These are phyloP conservation scores for Cytospora leucostoma DNA, from an alignment of 2,329 filamentous ascomycete species.

Conservation along the genomic window DNA sequence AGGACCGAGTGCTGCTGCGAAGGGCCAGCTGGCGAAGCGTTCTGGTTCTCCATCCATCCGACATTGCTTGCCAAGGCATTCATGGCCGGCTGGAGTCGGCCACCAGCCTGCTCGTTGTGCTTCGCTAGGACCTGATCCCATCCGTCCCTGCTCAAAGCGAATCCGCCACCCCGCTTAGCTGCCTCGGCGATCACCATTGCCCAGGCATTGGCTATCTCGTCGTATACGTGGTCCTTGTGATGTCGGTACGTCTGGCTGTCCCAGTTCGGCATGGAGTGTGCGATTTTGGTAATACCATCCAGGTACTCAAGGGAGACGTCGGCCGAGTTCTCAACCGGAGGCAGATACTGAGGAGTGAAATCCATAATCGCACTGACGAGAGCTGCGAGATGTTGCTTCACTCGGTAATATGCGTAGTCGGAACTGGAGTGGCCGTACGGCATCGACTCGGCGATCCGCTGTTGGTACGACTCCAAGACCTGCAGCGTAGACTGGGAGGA, in stretches of 20 bases:
- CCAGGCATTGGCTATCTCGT: constrained; percentile 95
- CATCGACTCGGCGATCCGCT: constrained; percentile 74
- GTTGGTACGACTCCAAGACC: constrained; percentile 81
- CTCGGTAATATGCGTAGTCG: constrained; percentile 93
- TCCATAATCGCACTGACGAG: constrained; percentile 89
- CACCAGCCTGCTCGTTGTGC: constrained; percentile 85
- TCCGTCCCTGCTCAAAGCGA: constrained; percentile 82
- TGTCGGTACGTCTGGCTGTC: constrained; percentile 84
- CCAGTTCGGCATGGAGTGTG: constrained; percentile 90
- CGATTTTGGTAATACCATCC: constrained; percentile 84
- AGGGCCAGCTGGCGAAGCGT: constrained; percentile 30
- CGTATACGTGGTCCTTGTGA: constrained; percentile 93
- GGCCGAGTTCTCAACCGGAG: constrained; percentile 84
- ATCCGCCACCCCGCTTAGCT: constrained; percentile 86
- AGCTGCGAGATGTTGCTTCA: constrained; percentile 76
- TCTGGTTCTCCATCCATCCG: constrained; percentile 59
- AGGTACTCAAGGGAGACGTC: constrained; percentile 82
- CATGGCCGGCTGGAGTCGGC: constrained; percentile 78
- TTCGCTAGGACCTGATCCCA: constrained; percentile 89
- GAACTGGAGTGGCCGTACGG: constrained; percentile 83
- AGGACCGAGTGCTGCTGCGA: constrained; percentile 59
- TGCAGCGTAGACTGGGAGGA: constrained; percentile 77
- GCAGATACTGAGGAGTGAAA: constrained; percentile 93
- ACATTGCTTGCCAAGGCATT: constrained; percentile 73
- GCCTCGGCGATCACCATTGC: constrained; percentile 87